phyloP scores from a whole-genome alignment of 306 rosid genomes.

The Lathyrus oleraceus region DNA sequence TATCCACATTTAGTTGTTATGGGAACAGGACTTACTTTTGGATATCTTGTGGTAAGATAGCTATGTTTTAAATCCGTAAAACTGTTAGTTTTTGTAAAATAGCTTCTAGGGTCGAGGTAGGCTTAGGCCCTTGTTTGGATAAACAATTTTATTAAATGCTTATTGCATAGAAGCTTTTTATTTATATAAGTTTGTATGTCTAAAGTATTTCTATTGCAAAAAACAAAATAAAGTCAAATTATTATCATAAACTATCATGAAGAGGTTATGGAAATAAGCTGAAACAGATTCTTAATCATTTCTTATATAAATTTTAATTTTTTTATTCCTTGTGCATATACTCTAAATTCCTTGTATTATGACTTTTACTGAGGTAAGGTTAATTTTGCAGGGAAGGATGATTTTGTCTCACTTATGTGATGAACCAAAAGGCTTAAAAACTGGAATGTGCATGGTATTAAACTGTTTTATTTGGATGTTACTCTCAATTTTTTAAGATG shows the following conservation, averaged over 20 bases:
- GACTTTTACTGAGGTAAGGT: constrained; percentile 33
- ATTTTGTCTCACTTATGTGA: constrained; percentile 93
- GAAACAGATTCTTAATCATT: background rate
- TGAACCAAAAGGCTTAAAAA: constrained; percentile 97
- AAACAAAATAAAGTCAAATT: no score
- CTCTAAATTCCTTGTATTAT: constrained; percentile 14
- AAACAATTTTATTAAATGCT: no score
- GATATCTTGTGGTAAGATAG: constrained; percentile 80
- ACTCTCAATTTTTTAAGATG: constrained; percentile 15
- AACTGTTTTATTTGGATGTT: constrained; percentile 27
- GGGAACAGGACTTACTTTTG: constrained; percentile 93
- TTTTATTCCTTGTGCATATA: constrained; percentile 8
- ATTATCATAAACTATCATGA: no score
- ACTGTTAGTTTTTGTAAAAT: background rate
- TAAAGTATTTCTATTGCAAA: no score
- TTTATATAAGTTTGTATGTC: no score
- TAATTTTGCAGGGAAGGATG: constrained; percentile 89
- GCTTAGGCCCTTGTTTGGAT: no score
- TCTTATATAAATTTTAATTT: background rate
- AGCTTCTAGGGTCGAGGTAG: background rate
- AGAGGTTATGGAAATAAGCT: no score
- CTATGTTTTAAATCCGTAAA: constrained; percentile 12
- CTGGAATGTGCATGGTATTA: constrained; percentile 99
- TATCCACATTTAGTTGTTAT: constrained; percentile 78
- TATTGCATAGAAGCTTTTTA: no score